Base-by-base conservation (phyloP, 306 rosid genomes). In the Myrica gale region DNA sequence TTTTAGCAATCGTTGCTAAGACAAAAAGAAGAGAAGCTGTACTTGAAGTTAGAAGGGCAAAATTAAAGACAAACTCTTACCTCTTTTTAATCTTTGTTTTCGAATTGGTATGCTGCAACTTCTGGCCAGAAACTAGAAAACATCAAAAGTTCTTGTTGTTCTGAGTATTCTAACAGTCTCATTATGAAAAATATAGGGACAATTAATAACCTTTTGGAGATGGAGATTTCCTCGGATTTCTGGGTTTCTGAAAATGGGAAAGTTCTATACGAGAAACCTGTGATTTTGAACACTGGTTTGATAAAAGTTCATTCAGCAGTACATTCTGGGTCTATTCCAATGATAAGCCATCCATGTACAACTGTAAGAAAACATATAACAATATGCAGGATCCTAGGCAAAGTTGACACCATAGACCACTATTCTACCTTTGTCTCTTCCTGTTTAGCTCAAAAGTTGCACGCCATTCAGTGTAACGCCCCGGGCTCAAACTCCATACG, bases 51-150 rank as follows among this genome's bases (percentile, higher is more conserved):
- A 50, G 75, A 76, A 67, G 53, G 65, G 61, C 76, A 76, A 47
- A 42, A 16, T 43, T 39, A 45, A 73, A 77, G 47, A 50, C 45
- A 75, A 21, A 68, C 17, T 1, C 46, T 66, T 68, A 91, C 97
- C 97, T 71, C 89, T 62, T 52, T 23, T 52, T 23, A 23, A 76
- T 69, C 82, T 88, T 91, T 83, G 85, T 81, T 87, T 88, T 88
- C 82, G 90, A 85, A 83, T 85, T 82, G 79, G 80, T 56, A 53
- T 68, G 44, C 83, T 75, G 91, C 73, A 47, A 71, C 88, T 87
- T 87, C 85, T 77, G 76, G 80, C 78, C 82, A 56, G 94, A 87
- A 82, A 69, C 97, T 93, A 94, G 74, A 83, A 73, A 83, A 55
- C 52, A 77, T 17, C 16, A 80, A 76, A 15, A 51, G 7, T 69